A percentile compares a stretch with the other conserved stretches of the same genome.
phyloP scores from a whole-genome alignment of 108 stramenopile species.

The Cyclotella baltica region DNA sequence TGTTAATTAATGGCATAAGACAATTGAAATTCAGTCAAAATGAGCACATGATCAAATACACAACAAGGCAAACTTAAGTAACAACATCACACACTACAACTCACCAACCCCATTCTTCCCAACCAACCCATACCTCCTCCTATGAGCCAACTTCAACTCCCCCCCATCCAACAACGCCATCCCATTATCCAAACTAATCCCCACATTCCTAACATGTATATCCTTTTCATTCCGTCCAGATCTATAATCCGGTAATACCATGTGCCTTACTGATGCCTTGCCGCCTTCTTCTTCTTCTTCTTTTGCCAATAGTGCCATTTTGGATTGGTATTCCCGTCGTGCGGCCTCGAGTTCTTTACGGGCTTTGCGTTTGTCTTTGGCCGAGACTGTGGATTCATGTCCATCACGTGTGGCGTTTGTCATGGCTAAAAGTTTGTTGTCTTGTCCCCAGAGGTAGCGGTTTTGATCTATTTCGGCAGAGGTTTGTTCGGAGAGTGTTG shows the following conservation, averaged over 20 bases:
- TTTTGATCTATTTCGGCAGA: slow-evolving; percentile 67
- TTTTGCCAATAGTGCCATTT: slow-evolving; percentile 44
- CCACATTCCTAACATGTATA: slow-evolving; percentile 84
- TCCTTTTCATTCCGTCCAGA: slow-evolving; percentile 84
- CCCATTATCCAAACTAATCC: slow-evolving; percentile 85
- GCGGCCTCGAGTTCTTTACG: slow-evolving; percentile 76
- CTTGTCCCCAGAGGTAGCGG: slow-evolving; percentile 74
- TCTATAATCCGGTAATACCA: slow-evolving; percentile 85
- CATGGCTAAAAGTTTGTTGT: slow-evolving; percentile 69
- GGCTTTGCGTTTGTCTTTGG: slow-evolving; percentile 82
- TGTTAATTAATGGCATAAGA: neutral
- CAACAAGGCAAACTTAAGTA: neutral
- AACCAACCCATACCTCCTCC: slow-evolving; percentile 76
- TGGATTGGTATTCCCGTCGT: slow-evolving; percentile 66
- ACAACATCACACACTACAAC: slow-evolving; percentile 2
- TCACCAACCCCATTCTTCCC: slow-evolving; percentile 41
- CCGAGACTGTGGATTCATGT: slow-evolving; percentile 62
- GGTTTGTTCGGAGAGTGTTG: slow-evolving; percentile 58
- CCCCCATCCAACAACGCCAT: slow-evolving; percentile 90
- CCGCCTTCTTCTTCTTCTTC: slow-evolving; percentile 63
- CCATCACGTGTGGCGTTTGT: slow-evolving; percentile 79
- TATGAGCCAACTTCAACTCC: slow-evolving; percentile 93
- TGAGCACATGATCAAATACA: neutral
- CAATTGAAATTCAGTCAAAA: neutral
- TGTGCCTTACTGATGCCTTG: slow-evolving; percentile 74